A percentile compares a stretch with the other conserved stretches of the same genome.
Evolutionary conservation across 1,139 yeast species (phyloP).

Genomic region (Lodderomyces elongisporus): DNA sequence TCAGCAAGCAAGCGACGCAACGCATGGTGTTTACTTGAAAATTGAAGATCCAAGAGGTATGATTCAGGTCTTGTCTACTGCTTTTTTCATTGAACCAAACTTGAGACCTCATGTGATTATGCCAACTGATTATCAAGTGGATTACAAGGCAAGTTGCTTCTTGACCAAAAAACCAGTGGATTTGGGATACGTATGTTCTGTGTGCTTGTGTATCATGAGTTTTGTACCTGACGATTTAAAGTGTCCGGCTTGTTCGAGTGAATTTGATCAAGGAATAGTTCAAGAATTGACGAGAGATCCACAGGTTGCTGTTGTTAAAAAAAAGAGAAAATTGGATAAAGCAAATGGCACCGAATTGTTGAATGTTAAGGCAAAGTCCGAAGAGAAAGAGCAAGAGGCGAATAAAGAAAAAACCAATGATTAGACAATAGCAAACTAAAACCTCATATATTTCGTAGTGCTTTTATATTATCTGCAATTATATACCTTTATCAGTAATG

Average conservation of each 20-base stretch:
- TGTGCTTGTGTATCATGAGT: conserved; percentile 78
- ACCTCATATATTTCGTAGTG: too few species aligned
- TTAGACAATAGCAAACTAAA: neutral
- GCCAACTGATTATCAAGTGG: conserved; percentile 84
- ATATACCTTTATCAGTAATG: too few species aligned
- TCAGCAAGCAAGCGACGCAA: conserved; percentile 95
- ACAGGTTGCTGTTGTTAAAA: conserved; percentile 38
- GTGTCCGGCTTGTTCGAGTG: conserved; percentile 51
- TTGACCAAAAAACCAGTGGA: conserved; percentile 85
- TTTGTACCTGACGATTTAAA: conserved; percentile 54
- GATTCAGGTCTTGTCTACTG: conserved; percentile 59
- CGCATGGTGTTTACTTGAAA: conserved; percentile 81
- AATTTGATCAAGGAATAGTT: conserved; percentile 48
- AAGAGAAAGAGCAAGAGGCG: neutral
- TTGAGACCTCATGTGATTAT: conserved; percentile 67
- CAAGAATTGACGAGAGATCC: conserved; percentile 47
- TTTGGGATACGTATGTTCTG: conserved; percentile 91
- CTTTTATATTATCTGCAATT: too few species aligned
- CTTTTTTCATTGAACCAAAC: conserved; percentile 79
- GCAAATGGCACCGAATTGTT: too few species aligned
- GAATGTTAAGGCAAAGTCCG: too few species aligned
- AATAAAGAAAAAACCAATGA: neutral
- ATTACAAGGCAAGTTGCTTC: conserved; percentile 92
- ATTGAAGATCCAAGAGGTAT: conserved; percentile 73
- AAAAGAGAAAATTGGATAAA: conserved; percentile 30